Percentiles rank a stretch among this genome's conserved stretches.
Evolutionary conservation across 257 asterid genomes (phyloP).

Genomic region (Anisodus tanguticus): DNA sequence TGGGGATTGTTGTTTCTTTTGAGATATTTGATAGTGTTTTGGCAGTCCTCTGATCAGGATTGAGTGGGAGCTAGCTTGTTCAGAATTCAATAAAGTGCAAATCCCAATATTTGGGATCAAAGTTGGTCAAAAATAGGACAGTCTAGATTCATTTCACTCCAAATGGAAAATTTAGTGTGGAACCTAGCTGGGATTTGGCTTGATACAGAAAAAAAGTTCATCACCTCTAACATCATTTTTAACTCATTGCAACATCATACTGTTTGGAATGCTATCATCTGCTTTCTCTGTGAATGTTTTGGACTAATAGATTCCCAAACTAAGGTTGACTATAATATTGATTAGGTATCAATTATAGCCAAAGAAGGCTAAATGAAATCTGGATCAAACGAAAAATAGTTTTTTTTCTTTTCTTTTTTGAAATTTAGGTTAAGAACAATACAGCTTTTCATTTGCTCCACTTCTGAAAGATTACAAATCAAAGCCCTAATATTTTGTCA

Average conservation of each 20-base stretch:
- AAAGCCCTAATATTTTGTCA: not conserved
- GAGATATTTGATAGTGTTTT: conserved; percentile 7
- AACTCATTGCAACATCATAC: not conserved
- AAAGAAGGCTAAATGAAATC: not conserved
- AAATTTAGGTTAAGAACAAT: not conserved
- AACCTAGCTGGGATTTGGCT: not conserved
- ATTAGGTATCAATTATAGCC: not conserved
- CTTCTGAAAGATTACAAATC: not conserved
- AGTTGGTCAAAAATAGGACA: not conserved
- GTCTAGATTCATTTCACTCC: conserved; percentile 22
- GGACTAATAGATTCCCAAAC: not conserved
- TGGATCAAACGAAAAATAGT: not conserved
- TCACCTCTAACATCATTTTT: not conserved
- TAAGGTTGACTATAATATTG: not conserved
- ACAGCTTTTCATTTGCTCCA: not conserved
- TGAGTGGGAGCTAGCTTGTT: conserved; percentile 7
- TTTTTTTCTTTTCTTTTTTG: not conserved
- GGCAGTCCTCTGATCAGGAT: not conserved
- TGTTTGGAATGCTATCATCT: not conserved
- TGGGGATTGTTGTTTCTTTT: not conserved
- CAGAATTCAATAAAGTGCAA: not conserved
- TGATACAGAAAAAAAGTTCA: not conserved
- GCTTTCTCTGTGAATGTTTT: not conserved
- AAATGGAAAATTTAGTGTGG: not conserved
- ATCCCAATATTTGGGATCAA: not conserved